Base-by-base conservation (phyloP, 768 basidiomycete genomes). In the Russula virescens region DNA sequence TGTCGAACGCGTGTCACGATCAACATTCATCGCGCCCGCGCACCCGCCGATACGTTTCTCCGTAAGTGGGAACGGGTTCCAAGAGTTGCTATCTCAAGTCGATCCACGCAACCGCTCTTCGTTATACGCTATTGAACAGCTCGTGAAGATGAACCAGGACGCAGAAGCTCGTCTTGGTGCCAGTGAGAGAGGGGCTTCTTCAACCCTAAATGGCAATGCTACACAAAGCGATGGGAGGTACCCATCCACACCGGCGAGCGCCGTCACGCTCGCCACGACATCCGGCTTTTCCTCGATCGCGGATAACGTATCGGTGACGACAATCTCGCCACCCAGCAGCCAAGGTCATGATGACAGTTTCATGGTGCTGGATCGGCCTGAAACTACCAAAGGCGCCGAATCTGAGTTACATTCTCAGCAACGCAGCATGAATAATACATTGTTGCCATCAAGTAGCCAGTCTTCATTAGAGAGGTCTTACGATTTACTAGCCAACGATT, bases 41-140 rank as follows among this genome's bases (percentile, higher is more conserved):
- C 77, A 94, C 31, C 93, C 93, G 3, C 91, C 91, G 0, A 94
- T 96, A 69, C 85, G 91, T n/a, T 88, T 96, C 72, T 95, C 94
- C 18, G 81, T 96, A 76, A 88, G 84, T 62, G 82, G 85, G 50
- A 78, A 84, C 0, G 94, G 96, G 71, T 94, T 98, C 69, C 83
- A 86, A 0, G 88, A 89, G 62, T 73, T 90, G 19, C 79, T 90
- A 55, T 83, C 74, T 67, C 81, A 83, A 35, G 82, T 85, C 7
- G 82, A 80, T 42, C 81, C 64, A 18, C 58, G 45, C 35, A 53
- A 64, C n/a, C 63, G 58, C 47, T 60, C 57, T 70, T 80, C 60
- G 77, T 79, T 68, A 76, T 78, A 19, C 34, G 49, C 51, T 18
- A 69, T 83, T 52, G 79, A 80, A 45, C 75, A 77, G 50, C 72